Base-by-base conservation (phyloP, 202 grass and related monocot species). In the Carex arenaria region DNA sequence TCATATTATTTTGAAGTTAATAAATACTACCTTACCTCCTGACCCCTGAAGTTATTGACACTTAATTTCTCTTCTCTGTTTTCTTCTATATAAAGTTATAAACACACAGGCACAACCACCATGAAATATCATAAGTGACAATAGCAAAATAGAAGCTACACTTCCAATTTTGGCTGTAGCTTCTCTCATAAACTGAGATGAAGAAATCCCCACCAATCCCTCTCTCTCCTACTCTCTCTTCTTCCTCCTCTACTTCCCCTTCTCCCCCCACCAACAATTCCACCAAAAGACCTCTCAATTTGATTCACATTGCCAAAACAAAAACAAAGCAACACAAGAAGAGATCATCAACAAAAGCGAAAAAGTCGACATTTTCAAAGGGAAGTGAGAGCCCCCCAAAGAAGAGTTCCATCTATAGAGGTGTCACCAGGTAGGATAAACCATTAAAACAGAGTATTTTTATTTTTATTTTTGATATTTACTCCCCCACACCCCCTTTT, bases 41-140 rank as follows among this genome's bases (percentile, higher is more conserved):
- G 2, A 47, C 78, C 78, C 78, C 59, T 80, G n/a, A 80, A 65
- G 22, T 53, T 7, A 65, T 66, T 82, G 15, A 82, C 18, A 82
- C 80, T 64, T 68, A 28, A 36, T 77, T 77, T 26, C 63, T 45
- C 62, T 82, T 18, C 36, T 80, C 26, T 67, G 26, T 68, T 67
- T 80, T 82, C 80, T 82, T 18, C 63, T 82, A 82, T 66, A 67
- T 82, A n/a, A n/a, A n/a, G n/a, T n/a, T n/a, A n/a, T n/a, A 82
- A 40, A 54, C 7, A 82, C 30, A 82, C 26, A 64, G 13, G 13
- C 23, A 69, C 78, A 32, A 53, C 80, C 80, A 67, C 63, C 63
- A 32, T 54, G 45, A 51, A 14, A 82, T 68, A 54, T 20, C 80
- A 56, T 1, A 82, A 82, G 47, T 68, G 62, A 63, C 60, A 81